These are phyloP conservation scores for Tuber umbilicatum DNA, from an alignment of 495 filamentous ascomycete genomes.

Conservation along the genomic window DNA sequence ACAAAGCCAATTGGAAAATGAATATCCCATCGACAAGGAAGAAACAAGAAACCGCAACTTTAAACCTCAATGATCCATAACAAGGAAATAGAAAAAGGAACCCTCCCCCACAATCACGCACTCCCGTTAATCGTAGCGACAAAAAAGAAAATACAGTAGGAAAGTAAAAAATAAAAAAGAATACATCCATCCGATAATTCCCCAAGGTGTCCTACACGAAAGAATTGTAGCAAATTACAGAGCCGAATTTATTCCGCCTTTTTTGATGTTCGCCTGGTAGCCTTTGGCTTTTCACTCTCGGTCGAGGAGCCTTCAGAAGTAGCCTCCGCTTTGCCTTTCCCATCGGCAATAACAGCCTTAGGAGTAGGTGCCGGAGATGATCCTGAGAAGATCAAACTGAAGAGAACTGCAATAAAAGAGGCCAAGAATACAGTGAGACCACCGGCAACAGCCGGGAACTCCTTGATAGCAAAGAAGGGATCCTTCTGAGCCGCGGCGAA, in stretches of 20 bases:
- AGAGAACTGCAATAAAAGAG: slow-evolving; percentile 61
- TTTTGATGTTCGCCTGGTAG: slow-evolving; percentile 37
- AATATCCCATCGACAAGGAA: background rate
- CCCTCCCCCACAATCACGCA: background rate
- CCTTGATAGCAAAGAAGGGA: slow-evolving; percentile 82
- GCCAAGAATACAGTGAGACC: slow-evolving; percentile 62
- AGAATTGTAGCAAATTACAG: slow-evolving; percentile 35
- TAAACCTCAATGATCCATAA: background rate
- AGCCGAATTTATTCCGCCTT: slow-evolving; percentile 33
- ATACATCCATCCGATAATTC: background rate
- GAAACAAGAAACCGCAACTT: background rate
- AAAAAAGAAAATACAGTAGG: background rate
- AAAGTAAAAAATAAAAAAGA: background rate
- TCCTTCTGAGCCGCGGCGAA: slow-evolving; percentile 75
- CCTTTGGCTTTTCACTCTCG: slow-evolving; percentile 40
- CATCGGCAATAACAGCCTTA: slow-evolving; percentile 37
- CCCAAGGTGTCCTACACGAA: background rate
- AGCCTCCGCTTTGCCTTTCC: slow-evolving; percentile 33
- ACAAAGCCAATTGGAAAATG: background rate
- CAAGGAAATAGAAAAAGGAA: background rate
- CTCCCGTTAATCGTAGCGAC: background rate
- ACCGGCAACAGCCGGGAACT: slow-evolving; percentile 83
- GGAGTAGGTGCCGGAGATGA: slow-evolving; percentile 44
- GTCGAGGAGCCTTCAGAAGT: slow-evolving; percentile 29
- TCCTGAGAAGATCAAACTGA: slow-evolving; percentile 49